Evolutionary conservation across 305 asterid genomes (phyloP), one percentile per base, ranked within the genome.

Genomic region (Fraxinus greggii): DNA sequence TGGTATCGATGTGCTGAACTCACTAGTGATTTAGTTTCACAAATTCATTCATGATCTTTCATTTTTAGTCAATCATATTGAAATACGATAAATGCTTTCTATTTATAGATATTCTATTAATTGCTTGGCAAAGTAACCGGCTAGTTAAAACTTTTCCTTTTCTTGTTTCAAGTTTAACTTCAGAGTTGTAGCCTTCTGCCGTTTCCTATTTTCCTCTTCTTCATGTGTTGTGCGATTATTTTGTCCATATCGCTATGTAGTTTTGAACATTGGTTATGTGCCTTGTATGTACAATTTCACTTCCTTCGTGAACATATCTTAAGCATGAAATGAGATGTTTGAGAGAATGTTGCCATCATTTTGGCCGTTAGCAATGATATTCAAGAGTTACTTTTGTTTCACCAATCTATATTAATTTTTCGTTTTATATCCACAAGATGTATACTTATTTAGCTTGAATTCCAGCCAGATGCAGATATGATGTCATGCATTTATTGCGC

Each of bases 401-500:
- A 51, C 4, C 12, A 15, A 69, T 54, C 80, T 63, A 38, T 73
- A 10, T 77, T 8, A n/a, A 13, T 6, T 2, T 48, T 31, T 40
- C 10, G 31, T 72, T 29, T 77, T 31, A 65, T 36, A 77, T 79
- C 72, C 45, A 32, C 61, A 70, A 76, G 23, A 54, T 79, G 42
- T 83, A 36, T 75, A 40, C 38, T 81, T 83, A 51, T 81, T 78
- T 82, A 85, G 80, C 79, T 81, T 86, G 78, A 85, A 78, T 85
- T 89, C 63, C 98, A 97, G 99, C 85, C 92, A 84, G 97, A 97
- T 86, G 89, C 92, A 74, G 98, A 95, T 83, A 92, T 88, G 80
- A 89, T 91, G 54, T 84, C 97, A 23, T 85, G 97, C 75, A 90
- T 97, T 90, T 90, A 83, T 87, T 89, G 95, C 63, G 92, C 98